phyloP scores from a whole-genome alignment of 2,329 filamentous ascomycete species.

The Diaporthe citrichinensis region DNA sequence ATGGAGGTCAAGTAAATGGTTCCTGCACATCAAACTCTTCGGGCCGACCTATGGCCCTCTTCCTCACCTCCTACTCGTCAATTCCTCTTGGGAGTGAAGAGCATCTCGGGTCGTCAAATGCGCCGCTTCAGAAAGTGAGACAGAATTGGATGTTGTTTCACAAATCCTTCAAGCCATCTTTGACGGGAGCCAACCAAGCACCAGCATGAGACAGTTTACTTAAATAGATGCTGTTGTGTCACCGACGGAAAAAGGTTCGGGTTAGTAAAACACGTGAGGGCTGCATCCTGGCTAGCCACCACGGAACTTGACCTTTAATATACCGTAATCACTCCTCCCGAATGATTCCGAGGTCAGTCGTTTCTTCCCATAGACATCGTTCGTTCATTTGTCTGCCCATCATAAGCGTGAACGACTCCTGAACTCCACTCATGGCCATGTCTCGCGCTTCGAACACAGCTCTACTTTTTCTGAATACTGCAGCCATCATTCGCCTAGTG shows the following conservation, averaged over 20 bases:
- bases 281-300: neutral
- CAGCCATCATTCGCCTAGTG: neutral
- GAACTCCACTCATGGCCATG: neutral
- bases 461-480: neutral
- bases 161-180: neutral
- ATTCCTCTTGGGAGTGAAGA: neutral
- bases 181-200: neutral
- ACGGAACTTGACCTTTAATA: neutral
- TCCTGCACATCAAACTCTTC: neutral
- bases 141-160: neutral
- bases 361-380: neutral
- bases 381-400: neutral
- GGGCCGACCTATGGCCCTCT: neutral
- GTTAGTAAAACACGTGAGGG: neutral
- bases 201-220: neutral
- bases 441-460: neutral
- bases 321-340: neutral
- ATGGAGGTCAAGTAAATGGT: neutral
- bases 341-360: neutral
- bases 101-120: neutral
- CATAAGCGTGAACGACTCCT: neutral
- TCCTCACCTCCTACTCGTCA: neutral
- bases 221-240: neutral
- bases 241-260: neutral
- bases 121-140: neutral